Conservation (phyloP, 2,329 filamentous ascomycete species). For the Monilinia polystroma region DNA sequence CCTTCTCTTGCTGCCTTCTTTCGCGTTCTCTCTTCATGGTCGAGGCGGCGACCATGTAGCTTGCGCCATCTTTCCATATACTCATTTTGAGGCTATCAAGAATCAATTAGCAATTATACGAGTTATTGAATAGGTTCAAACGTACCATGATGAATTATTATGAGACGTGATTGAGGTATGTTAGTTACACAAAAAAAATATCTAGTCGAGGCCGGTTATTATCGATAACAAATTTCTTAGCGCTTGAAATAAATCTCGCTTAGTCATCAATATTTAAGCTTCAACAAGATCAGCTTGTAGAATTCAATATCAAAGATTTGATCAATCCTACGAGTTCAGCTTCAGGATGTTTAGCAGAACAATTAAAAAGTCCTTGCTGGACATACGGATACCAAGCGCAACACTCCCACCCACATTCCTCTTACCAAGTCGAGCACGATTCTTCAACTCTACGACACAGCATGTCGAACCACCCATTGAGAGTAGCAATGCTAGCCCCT, state of each 20-base stretch:
- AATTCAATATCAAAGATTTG: constrained; percentile 22
- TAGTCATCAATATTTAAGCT: constrained; percentile 22
- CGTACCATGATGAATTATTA: constrained; percentile 31
- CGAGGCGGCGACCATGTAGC: constrained; percentile 50
- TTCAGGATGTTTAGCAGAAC: constrained; percentile 46
- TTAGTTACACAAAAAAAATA: constrained; percentile 24
- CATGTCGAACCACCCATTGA: constrained; percentile 45
- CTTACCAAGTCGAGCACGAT: constrained; percentile 46
- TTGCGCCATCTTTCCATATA: constrained; percentile 79
- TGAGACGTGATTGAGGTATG: constrained; percentile 24
- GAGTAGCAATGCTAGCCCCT: constrained; percentile 19
- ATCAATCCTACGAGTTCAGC: constrained; percentile 12
- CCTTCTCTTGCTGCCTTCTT: constrained; percentile 86
- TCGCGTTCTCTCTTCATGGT: constrained; percentile 69
- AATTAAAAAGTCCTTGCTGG: constrained; percentile 62
- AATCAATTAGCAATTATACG: constrained; percentile 32
- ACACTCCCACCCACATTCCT: constrained; percentile 52
- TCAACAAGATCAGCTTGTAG: constrained; percentile 17
- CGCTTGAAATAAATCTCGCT: constrained; percentile 15
- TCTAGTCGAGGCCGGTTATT: constrained; percentile 21
- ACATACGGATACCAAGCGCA: constrained; percentile 49
- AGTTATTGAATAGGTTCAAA: constrained; percentile 23
- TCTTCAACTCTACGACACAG: constrained; percentile 52
- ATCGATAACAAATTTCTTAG: constrained; percentile 30
- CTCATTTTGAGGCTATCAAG: constrained; percentile 73